Evolutionary conservation across 768 basidiomycete genomes (phyloP).

Genomic region (Termitomyces sp.): DNA sequence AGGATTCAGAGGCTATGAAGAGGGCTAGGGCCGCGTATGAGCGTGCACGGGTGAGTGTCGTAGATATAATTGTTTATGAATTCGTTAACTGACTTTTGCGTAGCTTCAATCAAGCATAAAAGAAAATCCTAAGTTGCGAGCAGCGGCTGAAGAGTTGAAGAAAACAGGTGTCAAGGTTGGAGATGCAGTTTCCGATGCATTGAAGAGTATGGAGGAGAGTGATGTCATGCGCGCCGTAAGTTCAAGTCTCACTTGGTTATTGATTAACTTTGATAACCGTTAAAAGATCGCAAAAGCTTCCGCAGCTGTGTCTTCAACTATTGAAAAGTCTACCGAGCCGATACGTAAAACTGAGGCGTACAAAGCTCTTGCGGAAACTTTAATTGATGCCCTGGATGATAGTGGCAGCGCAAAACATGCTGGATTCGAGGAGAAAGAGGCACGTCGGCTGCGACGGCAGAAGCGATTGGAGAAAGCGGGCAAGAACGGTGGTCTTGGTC

Average conservation of each 20-base stretch:
- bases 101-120: conserved; percentile 92
- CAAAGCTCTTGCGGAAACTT: conserved; percentile 82
- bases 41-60: conserved; percentile 75
- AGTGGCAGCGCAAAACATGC: conserved; percentile 91
- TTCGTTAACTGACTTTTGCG: neutral
- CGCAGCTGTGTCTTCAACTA: conserved; percentile 78
- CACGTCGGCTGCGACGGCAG: conserved; percentile 75
- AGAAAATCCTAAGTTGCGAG: conserved; percentile 88
- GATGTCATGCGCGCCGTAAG: conserved; percentile 83
- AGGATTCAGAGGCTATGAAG: conserved; percentile 96
- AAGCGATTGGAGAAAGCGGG: conserved; percentile 83
- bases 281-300: conserved; percentile 79
- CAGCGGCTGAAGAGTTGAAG: conserved; percentile 89
- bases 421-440: conserved; percentile 95
- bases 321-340: conserved; percentile 90
- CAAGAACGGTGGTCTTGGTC: conserved; percentile 53
- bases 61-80: neutral
- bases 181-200: conserved; percentile 89
- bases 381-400: conserved; percentile 92
- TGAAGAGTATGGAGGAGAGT: conserved; percentile 93
- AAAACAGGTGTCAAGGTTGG: conserved; percentile 88
- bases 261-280: neutral
- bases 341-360: conserved; percentile 95
- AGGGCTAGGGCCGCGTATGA: conserved; percentile 89
- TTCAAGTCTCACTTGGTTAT: neutral